Evolutionary conservation across 2,329 filamentous ascomycete species (phyloP).

Genomic region (Pseudopyricularia cyperi): DNA sequence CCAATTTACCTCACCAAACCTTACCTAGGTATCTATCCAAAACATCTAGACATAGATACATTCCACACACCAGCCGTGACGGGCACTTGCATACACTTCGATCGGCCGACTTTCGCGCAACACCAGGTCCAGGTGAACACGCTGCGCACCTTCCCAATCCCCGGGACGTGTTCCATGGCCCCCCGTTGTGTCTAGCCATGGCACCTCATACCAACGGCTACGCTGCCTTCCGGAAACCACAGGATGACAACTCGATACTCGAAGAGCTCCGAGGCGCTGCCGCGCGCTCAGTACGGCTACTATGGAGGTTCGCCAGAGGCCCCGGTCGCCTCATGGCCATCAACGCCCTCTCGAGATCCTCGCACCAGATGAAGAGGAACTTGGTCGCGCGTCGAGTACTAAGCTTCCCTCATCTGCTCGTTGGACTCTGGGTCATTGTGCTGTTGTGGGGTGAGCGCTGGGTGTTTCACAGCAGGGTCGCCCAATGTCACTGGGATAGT

Average conservation of each 20-base stretch:
- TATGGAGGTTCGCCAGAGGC: slow-evolving; percentile 28
- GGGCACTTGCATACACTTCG: too few species aligned
- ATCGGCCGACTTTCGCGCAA: neutral
- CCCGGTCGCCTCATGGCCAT: slow-evolving; percentile 23
- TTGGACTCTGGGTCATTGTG: slow-evolving; percentile 61
- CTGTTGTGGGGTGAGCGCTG: slow-evolving; percentile 78
- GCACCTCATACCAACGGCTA: slow-evolving; percentile 23
- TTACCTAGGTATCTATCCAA: too few species aligned
- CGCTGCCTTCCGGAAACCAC: slow-evolving; percentile 9
- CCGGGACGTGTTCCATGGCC: slow-evolving; percentile 12
- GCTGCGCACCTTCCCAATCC: neutral
- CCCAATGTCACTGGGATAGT: slow-evolving; percentile 63
- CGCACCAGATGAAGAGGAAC: slow-evolving; percentile 27
- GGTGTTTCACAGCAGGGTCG: slow-evolving; percentile 58
- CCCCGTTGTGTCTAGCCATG: slow-evolving; percentile 14
- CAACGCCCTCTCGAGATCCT: slow-evolving; percentile 14
- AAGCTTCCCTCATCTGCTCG: slow-evolving; percentile 54
- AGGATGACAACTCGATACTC: slow-evolving; percentile 20
- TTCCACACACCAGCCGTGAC: too few species aligned
- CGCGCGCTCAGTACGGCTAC: slow-evolving; percentile 14
- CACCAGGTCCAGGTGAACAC: neutral
- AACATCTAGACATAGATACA: too few species aligned
- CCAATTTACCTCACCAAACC: too few species aligned
- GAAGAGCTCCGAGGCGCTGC: slow-evolving; percentile 21
- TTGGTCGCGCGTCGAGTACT: slow-evolving; percentile 37